Conservation (phyloP, 768 basidiomycete species). For the Dioszegia hungarica region DNA sequence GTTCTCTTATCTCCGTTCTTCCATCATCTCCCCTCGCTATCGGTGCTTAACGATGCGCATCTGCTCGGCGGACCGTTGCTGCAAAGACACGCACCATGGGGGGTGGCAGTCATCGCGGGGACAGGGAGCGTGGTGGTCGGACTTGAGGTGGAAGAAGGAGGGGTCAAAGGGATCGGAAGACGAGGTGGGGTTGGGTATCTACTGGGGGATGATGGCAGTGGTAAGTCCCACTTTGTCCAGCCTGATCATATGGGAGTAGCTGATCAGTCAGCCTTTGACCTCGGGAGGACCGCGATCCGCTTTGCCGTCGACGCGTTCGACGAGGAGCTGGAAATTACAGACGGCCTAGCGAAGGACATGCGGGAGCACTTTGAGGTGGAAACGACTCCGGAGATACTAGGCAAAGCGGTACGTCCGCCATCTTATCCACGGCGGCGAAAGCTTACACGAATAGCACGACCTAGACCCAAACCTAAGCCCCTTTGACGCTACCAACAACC, state of each 20-base stretch:
- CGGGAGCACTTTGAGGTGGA: conserved; percentile 27
- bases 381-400: conserved; percentile 25
- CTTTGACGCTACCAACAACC: conserved; percentile 26
- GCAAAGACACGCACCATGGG: conserved; percentile 55
- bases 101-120: conserved; percentile 70
- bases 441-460: conserved; percentile 18
- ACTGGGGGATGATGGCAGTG: conserved; percentile 37
- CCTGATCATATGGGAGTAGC: conserved; percentile 9
- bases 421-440: neutral
- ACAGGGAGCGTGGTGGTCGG: conserved; percentile 66
- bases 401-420: conserved; percentile 23
- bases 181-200: conserved; percentile 36
- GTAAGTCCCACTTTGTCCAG: conserved; percentile 5
- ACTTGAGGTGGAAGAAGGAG: conserved; percentile 17
- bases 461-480: conserved; percentile 24
- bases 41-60: conserved; percentile 74
- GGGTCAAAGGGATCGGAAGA: conserved; percentile 20
- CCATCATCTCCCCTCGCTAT: conserved; percentile 8
- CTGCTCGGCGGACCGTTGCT: conserved; percentile 76
- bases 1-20: conserved; percentile 21
- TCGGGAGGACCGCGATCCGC: conserved; percentile 28
- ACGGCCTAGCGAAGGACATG: conserved; percentile 18
- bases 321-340: conserved; percentile 9
- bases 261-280: conserved; percentile 35
- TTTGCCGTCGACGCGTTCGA: conserved; percentile 31